A percentile compares a stretch with the other conserved stretches of the same genome.
Evolutionary conservation across 371 early-diverging fungal species (phyloP).

Genomic region (Mortierella sp.): DNA sequence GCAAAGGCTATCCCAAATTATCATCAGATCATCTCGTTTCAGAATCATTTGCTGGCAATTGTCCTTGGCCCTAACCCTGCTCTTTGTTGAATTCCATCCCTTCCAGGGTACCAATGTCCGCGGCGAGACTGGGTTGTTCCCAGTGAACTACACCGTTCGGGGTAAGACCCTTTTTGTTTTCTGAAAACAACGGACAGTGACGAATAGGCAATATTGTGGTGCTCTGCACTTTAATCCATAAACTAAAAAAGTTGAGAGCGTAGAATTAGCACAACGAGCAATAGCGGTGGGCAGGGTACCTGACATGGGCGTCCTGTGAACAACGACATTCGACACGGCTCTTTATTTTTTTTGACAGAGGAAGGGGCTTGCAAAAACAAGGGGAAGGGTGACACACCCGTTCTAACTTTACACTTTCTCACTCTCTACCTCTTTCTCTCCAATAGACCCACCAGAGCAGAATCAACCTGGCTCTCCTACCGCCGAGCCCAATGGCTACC

Average conservation of each 20-base stretch:
- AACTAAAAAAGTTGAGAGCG: conserved; percentile 9
- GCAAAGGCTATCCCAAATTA: too few relatives aligned
- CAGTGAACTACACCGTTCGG: conserved; percentile 70
- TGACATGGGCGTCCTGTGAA: conserved; percentile 10
- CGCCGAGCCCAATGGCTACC: background rate
- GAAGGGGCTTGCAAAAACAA: background rate
- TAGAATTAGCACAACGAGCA: conserved; percentile 5
- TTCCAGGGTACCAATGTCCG: conserved; percentile 67
- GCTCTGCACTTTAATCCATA: conserved; percentile 8
- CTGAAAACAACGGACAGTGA: background rate
- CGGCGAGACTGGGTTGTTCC: conserved; percentile 76
- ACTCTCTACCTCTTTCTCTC: background rate
- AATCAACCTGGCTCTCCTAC: conserved; percentile 21
- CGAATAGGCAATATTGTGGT: background rate
- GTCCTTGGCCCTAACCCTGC: background rate
- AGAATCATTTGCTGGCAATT: too few relatives aligned
- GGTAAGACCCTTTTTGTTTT: conserved; percentile 24
- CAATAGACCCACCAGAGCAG: conserved; percentile 42
- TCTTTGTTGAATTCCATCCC: background rate
- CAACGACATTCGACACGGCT: conserved; percentile 5
- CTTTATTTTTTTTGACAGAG: background rate
- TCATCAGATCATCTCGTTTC: too few relatives aligned
- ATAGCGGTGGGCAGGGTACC: conserved; percentile 7
- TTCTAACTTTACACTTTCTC: background rate
- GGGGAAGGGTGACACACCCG: background rate